phyloP scores from a whole-genome alignment of 305 asterid genomes.

The Fraxinus nigra region DNA sequence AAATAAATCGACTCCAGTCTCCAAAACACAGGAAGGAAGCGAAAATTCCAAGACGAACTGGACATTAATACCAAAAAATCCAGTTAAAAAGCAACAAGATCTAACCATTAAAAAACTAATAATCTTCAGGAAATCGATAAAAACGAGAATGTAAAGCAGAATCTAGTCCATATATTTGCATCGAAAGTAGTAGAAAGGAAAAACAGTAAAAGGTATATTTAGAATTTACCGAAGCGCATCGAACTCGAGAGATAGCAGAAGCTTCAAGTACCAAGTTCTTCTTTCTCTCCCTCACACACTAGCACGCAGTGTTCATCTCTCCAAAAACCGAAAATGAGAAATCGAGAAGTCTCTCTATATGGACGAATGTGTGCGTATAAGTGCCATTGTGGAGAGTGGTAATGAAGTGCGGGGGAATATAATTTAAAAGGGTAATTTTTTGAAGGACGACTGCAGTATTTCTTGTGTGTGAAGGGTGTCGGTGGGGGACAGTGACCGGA shows the following conservation, averaged over 20 bases:
- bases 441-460: not conserved
- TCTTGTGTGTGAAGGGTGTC: slow-evolving; percentile 32
- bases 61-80: not conserved
- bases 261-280: slow-evolving; percentile 9
- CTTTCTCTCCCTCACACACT: not conserved
- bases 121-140: not conserved
- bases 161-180: not conserved
- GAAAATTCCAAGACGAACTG: not conserved
- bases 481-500: slow-evolving; percentile 46
- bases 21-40: not conserved
- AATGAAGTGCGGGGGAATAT: slow-evolving; percentile 29
- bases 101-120: not conserved
- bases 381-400: slow-evolving; percentile 27
- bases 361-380: not conserved
- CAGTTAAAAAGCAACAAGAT: not conserved
- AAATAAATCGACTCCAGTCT: not conserved
- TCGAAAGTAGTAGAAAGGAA: not conserved
- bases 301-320: slow-evolving; percentile 8
- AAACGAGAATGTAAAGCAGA: slow-evolving; percentile 29
- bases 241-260: slow-evolving; percentile 23
- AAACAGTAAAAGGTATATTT: slow-evolving; percentile 24
- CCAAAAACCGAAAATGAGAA: slow-evolving; percentile 21
- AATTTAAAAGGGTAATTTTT: not conserved
- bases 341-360: slow-evolving; percentile 4
- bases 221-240: slow-evolving; percentile 32